phyloP scores from a whole-genome alignment of 768 basidiomycete genomes.

The Dioszegia hungarica region DNA sequence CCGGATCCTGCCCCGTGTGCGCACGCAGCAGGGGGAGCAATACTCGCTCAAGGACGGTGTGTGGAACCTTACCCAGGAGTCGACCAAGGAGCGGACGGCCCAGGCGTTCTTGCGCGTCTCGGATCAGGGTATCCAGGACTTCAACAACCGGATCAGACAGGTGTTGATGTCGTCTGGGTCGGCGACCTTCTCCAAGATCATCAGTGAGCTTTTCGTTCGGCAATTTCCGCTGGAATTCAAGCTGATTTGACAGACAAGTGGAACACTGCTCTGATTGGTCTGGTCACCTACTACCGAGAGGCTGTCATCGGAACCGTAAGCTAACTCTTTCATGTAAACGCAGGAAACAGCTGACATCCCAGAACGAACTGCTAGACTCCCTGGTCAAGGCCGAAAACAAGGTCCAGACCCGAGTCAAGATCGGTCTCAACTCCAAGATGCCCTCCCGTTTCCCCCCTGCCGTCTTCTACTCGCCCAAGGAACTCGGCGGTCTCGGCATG shows the following conservation, averaged over 20 bases:
- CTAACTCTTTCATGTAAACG: not conserved
- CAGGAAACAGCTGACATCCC: not conserved
- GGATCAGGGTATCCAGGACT: slow-evolving; percentile 93
- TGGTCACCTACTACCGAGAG: slow-evolving; percentile 98
- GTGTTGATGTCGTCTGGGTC: slow-evolving; percentile 98
- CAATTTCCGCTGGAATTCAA: not conserved
- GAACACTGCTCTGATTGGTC: slow-evolving; percentile 50
- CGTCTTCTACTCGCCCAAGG: slow-evolving; percentile 93
- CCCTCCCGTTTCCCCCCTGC: slow-evolving; percentile 92
- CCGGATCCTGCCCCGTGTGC: slow-evolving; percentile 91
- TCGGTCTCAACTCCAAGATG: slow-evolving; percentile 99
- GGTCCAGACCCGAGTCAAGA: slow-evolving; percentile 99
- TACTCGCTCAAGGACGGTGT: slow-evolving; percentile 94
- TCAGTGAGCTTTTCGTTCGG: slow-evolving; percentile 47
- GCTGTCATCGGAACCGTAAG: slow-evolving; percentile 57
- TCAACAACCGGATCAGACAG: slow-evolving; percentile 89
- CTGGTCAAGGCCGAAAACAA: slow-evolving; percentile 99
- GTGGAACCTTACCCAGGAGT: slow-evolving; percentile 95
- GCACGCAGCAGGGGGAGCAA: slow-evolving; percentile 92
- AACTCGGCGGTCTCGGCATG: slow-evolving; percentile 97
- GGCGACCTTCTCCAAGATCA: slow-evolving; percentile 97
- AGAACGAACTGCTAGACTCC: slow-evolving; percentile 84
- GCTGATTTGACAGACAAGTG: slow-evolving; percentile 8
- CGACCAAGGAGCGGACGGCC: slow-evolving; percentile 93
- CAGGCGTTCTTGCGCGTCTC: slow-evolving; percentile 97